Evolutionary conservation across 768 basidiomycete species (phyloP).

Genomic region (Coprinopsis sp.): DNA sequence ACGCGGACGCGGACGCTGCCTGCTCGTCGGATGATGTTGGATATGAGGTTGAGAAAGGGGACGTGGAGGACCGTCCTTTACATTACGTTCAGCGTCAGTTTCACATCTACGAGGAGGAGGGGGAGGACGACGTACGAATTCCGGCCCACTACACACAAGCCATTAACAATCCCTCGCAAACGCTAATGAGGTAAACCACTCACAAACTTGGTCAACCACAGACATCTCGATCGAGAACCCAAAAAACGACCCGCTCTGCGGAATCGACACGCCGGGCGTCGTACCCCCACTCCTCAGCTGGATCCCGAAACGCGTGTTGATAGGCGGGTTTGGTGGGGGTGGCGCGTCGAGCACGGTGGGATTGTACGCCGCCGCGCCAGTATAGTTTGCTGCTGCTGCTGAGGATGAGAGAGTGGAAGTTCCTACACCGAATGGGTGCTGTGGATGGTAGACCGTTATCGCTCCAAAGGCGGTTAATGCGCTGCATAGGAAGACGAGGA

Average conservation of each 20-base stretch:
- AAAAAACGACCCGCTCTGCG: slow-evolving; percentile 52
- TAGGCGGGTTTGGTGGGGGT: slow-evolving; percentile 40
- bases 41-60: slow-evolving; percentile 72
- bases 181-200: slow-evolving; percentile 21
- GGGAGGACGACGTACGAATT: slow-evolving; percentile 37
- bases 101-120: slow-evolving; percentile 7
- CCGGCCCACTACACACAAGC: slow-evolving; percentile 39
- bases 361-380: slow-evolving; percentile 52
- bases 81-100: slow-evolving; percentile 4
- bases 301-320: slow-evolving; percentile 40
- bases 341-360: slow-evolving; percentile 46
- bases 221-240: slow-evolving; percentile 79
- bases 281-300: slow-evolving; percentile 36
- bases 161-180: slow-evolving; percentile 1
- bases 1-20: slow-evolving; percentile 62
- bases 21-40: slow-evolving; percentile 57
- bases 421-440: too few species aligned
- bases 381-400: slow-evolving; percentile 39
- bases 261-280: slow-evolving; percentile 32
- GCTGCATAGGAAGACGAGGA: too few species aligned
- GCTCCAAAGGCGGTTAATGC: too few species aligned
- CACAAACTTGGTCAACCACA: slow-evolving; percentile 60
- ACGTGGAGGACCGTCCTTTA: slow-evolving; percentile 46
- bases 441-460: too few species aligned
- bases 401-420: too few species aligned